Conservation (phyloP, 1,284 basidiomycete genomes). For the Apiotrichum porosum region DNA sequence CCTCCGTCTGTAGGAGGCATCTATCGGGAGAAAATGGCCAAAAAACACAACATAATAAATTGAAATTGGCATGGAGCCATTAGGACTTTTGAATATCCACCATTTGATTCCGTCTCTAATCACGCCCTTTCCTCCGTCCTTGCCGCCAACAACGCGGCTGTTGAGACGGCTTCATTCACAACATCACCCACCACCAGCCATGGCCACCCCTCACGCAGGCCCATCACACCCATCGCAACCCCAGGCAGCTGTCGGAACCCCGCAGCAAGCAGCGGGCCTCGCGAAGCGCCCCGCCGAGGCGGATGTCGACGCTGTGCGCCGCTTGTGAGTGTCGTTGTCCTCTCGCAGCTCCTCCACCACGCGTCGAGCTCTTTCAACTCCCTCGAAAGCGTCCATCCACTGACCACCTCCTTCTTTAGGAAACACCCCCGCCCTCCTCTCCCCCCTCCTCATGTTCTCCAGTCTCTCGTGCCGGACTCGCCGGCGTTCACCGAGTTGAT, state of each 20-base stretch:
- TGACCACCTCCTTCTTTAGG: no score
- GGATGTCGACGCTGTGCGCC: constrained; percentile 12
- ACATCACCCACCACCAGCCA: constrained; percentile 2
- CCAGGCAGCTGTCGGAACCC: background rate
- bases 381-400: no score
- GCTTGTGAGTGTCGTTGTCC: constrained; percentile 6
- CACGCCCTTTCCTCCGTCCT: background rate
- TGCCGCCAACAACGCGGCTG: background rate
- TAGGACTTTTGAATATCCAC: background rate
- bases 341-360: background rate
- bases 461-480: constrained; percentile 62
- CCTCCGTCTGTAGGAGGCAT: no score
- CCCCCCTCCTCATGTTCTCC: constrained; percentile 46
- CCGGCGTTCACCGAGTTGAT: constrained; percentile 80
- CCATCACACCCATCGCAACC: constrained; percentile 1
- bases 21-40: no score
- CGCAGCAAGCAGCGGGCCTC: background rate
- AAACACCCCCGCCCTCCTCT: constrained; percentile 41
- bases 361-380: background rate
- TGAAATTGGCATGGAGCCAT: background rate
- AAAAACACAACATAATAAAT: no score
- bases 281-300: constrained; percentile 19
- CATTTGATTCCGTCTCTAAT: background rate
- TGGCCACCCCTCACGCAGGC: constrained; percentile 2
- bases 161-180: background rate